Evolutionary conservation across 2,329 filamentous ascomycete species (phyloP).

Genomic region (Penicillium sp.): DNA sequence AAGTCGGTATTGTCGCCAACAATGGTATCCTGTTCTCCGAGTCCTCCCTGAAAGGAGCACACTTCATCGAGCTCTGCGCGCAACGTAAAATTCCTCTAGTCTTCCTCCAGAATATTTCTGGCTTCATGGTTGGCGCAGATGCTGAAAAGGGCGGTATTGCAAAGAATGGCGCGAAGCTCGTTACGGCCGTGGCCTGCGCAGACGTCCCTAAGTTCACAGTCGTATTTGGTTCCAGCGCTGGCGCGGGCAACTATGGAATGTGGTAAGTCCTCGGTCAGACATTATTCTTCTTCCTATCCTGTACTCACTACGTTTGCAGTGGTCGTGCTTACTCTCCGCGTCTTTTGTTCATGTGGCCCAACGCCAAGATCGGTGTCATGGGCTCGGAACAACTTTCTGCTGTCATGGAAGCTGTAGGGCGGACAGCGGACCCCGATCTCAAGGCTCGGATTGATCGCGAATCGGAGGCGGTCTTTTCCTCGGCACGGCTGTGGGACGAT

Average conservation of each 20-base stretch:
- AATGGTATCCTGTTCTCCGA: conserved; percentile 90
- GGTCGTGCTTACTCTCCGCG: conserved; percentile 85
- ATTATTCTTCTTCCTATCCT: too few species aligned
- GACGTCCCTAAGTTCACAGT: conserved; percentile 95
- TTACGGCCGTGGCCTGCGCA: conserved; percentile 87
- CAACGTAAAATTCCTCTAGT: conserved; percentile 82
- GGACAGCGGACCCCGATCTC: conserved; percentile 68
- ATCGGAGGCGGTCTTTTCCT: conserved; percentile 80
- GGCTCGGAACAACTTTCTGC: conserved; percentile 80
- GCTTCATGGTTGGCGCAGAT: conserved; percentile 94
- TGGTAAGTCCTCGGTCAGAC: too few species aligned
- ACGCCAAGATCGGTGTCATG: conserved; percentile 94
- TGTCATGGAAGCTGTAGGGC: conserved; percentile 92
- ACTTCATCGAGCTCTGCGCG: conserved; percentile 91
- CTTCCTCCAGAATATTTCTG: conserved; percentile 92
- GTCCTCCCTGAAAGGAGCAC: conserved; percentile 82
- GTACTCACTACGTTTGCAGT: too few species aligned
- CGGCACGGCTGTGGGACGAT: conserved; percentile 83
- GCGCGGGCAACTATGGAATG: conserved; percentile 97
- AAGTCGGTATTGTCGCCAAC: conserved; percentile 87
- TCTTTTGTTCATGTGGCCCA: conserved; percentile 95
- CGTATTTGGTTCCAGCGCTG: conserved; percentile 84
- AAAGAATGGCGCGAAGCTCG: conserved; percentile 96
- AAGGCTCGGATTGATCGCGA: conserved; percentile 79
- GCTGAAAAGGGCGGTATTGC: conserved; percentile 92